Percentiles rank a stretch among this genome's conserved stretches.
phyloP scores from a whole-genome alignment of 1,284 basidiomycete genomes.

The Pisolithus thermaeus region DNA sequence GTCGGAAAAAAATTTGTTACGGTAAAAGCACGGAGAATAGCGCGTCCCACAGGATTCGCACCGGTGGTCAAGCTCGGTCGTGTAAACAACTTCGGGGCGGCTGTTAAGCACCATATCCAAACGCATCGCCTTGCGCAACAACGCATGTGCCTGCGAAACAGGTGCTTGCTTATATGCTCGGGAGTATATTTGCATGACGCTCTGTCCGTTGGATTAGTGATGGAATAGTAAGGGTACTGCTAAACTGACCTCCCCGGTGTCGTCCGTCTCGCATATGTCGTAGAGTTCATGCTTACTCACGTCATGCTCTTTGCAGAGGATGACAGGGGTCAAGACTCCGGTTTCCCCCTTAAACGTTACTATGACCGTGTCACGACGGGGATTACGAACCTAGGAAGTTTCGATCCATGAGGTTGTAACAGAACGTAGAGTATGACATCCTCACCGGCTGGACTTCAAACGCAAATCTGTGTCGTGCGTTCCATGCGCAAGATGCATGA shows the following conservation, averaged over 20 bases:
- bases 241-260: slow-evolving; percentile 62
- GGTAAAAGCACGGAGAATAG: slow-evolving; percentile 38
- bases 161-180: slow-evolving; percentile 78
- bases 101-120: slow-evolving; percentile 60
- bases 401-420: neutral
- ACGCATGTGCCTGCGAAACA: slow-evolving; percentile 65
- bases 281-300: slow-evolving; percentile 62
- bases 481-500: slow-evolving; percentile 91
- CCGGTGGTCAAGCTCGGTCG: slow-evolving; percentile 14
- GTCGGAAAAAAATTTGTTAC: slow-evolving; percentile 15
- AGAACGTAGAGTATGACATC: slow-evolving; percentile 4
- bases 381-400: slow-evolving; percentile 60
- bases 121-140: slow-evolving; percentile 80
- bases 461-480: slow-evolving; percentile 74
- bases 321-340: slow-evolving; percentile 76
- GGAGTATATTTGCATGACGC: slow-evolving; percentile 82
- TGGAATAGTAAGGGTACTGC: neutral
- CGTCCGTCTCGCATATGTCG: slow-evolving; percentile 81
- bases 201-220: slow-evolving; percentile 41
- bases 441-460: slow-evolving; percentile 85
- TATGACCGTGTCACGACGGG: slow-evolving; percentile 56
- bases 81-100: slow-evolving; percentile 10
- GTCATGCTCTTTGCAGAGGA: slow-evolving; percentile 83
- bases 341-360: slow-evolving; percentile 84
- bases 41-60: slow-evolving; percentile 33